A percentile compares a stretch with the other conserved stretches of the same genome.
Conservation (phyloP, 495 filamentous ascomycete genomes). For the Neurospora intermedia region DNA sequence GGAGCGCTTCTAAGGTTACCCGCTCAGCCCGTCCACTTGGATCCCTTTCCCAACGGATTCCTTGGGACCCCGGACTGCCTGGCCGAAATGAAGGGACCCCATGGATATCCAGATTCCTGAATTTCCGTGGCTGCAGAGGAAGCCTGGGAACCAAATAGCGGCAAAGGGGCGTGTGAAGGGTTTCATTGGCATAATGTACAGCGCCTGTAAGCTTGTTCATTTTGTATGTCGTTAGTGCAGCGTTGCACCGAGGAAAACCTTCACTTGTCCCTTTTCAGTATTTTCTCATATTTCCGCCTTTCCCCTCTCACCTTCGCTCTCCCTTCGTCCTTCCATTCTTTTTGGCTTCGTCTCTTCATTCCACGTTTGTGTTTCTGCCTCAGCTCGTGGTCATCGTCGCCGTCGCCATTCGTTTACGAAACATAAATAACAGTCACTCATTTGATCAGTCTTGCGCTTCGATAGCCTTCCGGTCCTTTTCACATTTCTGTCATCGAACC, state of each 20-base stretch:
- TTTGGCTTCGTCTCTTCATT: conserved; percentile 2
- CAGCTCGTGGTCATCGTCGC: not conserved
- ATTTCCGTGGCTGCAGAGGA: not conserved
- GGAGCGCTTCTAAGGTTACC: not conserved
- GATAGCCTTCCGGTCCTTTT: conserved; percentile 1
- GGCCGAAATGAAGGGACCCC: not conserved
- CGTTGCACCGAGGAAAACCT: not conserved
- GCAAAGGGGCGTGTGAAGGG: not conserved
- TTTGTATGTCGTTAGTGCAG: conserved; percentile 1
- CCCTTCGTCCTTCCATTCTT: conserved; percentile 10
- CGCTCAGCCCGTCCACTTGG: not conserved
- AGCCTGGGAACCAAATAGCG: not conserved
- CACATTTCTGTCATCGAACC: conserved; percentile 7
- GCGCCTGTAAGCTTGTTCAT: conserved; percentile 1
- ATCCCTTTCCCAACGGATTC: not conserved
- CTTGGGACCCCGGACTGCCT: not conserved
- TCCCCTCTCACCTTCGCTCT: not conserved
- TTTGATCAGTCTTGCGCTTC: conserved; percentile 2
- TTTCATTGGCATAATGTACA: conserved; percentile 4
- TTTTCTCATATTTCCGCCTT: conserved; percentile 2
- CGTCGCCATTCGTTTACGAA: conserved; percentile 4
- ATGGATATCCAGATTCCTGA: not conserved
- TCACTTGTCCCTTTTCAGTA: conserved; percentile 2
- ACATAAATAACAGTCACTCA: conserved; percentile 8
- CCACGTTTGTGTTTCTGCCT: not conserved